Conservation (phyloP, 164 flowering plant genomes). For the Nelumbo lutea region DNA sequence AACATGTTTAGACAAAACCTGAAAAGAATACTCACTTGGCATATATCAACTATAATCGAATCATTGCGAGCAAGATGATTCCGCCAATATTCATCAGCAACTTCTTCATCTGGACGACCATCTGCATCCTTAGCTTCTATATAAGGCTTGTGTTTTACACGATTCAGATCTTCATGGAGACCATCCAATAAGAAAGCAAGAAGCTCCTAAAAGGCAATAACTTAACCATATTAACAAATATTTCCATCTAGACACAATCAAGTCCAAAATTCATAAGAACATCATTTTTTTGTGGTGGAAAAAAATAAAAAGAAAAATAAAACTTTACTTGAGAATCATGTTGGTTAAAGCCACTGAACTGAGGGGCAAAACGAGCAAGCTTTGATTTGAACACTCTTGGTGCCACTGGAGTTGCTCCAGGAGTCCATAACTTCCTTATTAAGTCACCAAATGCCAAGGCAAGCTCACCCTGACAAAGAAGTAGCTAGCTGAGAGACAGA, state of each 20-base stretch:
- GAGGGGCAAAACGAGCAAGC: conserved; percentile 83
- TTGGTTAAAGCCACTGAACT: conserved; percentile 85
- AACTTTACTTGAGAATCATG: conserved; percentile 87
- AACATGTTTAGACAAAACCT: not conserved
- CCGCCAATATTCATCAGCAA: conserved; percentile 87
- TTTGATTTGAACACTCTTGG: conserved; percentile 73
- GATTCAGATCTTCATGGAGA: conserved; percentile 93
- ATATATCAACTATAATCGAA: conserved; percentile 84
- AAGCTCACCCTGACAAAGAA: conserved; percentile 69
- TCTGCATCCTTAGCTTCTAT: conserved; percentile 78
- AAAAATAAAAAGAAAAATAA: not conserved
- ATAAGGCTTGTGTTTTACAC: conserved; percentile 85
- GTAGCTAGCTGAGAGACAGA: conserved; percentile 1
- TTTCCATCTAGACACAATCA: not conserved
- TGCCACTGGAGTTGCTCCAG: conserved; percentile 63
- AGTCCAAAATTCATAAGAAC: not conserved
- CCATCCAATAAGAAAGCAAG: conserved; percentile 94
- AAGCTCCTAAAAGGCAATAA: conserved; percentile 51
- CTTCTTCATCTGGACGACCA: conserved; percentile 63
- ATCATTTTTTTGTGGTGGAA: too few species aligned
- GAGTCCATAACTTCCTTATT: conserved; percentile 76
- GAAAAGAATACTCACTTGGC: conserved; percentile 54
- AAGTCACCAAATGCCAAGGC: conserved; percentile 93
- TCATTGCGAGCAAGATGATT: conserved; percentile 87
- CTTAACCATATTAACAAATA: conserved; percentile 7